phyloP scores from a whole-genome alignment of 371 early-diverging fungal genomes.

The Funneliformis caledonium region DNA sequence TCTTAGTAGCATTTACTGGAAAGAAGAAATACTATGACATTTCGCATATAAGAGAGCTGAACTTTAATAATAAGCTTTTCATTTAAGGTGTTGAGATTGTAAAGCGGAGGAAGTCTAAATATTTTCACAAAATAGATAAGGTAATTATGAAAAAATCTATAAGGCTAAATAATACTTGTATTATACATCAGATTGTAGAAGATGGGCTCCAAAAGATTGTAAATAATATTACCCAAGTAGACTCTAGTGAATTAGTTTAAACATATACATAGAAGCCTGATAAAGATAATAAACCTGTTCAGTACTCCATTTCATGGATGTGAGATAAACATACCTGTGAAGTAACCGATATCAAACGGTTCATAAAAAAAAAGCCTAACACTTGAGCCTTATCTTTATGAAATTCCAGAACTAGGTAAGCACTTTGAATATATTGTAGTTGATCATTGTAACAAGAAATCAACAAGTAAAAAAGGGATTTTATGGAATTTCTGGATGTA shows the following conservation, averaged over 20 bases:
- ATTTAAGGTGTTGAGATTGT: too few species aligned
- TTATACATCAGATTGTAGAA: background rate
- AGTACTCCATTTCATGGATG: background rate
- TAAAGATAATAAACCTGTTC: background rate
- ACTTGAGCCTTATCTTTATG: background rate
- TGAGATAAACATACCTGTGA: constrained; percentile 10
- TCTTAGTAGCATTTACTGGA: too few species aligned
- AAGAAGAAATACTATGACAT: too few species aligned
- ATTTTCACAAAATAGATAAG: too few species aligned
- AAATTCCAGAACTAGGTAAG: too few species aligned
- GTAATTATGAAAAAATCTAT: background rate
- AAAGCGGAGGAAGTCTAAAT: too few species aligned
- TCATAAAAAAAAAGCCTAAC: background rate
- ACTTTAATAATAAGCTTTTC: too few species aligned
- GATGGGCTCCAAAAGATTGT: background rate
- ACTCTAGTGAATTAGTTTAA: background rate
- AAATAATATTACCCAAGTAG: background rate
- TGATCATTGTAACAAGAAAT: too few species aligned
- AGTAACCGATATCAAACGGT: background rate
- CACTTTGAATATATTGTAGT: too few species aligned
- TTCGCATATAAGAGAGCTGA: too few species aligned
- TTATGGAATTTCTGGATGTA: too few species aligned
- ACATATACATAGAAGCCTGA: background rate
- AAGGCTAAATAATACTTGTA: background rate
- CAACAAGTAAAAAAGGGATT: too few species aligned